phyloP scores from a whole-genome alignment of 148 eudicot species.

The Polygonum aviculare region DNA sequence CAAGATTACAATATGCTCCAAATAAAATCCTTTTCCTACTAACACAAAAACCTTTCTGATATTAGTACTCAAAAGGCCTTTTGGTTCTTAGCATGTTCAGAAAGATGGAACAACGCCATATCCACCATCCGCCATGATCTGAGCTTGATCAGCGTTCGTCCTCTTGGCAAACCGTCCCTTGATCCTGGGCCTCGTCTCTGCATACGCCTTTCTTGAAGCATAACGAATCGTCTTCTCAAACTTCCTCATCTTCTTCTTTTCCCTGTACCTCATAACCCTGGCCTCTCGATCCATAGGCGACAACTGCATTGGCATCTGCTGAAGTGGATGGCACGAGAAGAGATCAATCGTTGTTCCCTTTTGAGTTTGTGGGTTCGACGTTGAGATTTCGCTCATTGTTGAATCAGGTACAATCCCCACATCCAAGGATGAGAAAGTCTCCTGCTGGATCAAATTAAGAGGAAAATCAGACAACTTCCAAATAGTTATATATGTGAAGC shows the following conservation, averaged over 20 bases:
- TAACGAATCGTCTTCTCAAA: slow-evolving; percentile 93
- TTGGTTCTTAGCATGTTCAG: slow-evolving; percentile 10
- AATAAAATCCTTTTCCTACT: neutral
- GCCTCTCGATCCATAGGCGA: slow-evolving; percentile 78
- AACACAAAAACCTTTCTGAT: neutral
- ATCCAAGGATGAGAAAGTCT: slow-evolving; percentile 70
- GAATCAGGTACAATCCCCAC: slow-evolving; percentile 76
- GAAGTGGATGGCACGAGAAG: slow-evolving; percentile 46
- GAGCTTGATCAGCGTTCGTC: slow-evolving; percentile 47
- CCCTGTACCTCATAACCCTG: slow-evolving; percentile 80
- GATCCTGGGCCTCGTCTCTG: slow-evolving; percentile 91
- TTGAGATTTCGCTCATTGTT: slow-evolving; percentile 36
- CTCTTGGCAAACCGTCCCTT: slow-evolving; percentile 95
- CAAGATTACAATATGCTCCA: neutral
- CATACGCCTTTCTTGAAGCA: slow-evolving; percentile 97
- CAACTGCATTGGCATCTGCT: slow-evolving; percentile 55
- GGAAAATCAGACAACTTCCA: neutral
- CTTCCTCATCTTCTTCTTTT: slow-evolving; percentile 81
- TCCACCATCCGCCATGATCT: slow-evolving; percentile 39
- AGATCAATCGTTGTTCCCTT: slow-evolving; percentile 60
- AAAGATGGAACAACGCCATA: slow-evolving; percentile 52
- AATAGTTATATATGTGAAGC: neutral
- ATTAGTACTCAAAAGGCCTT: no score
- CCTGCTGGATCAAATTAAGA: slow-evolving; percentile 26
- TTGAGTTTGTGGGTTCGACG: slow-evolving; percentile 29